Evolutionary conservation across 306 rosid genomes (phyloP).

Genomic region (Casuarina cunninghamiana): DNA sequence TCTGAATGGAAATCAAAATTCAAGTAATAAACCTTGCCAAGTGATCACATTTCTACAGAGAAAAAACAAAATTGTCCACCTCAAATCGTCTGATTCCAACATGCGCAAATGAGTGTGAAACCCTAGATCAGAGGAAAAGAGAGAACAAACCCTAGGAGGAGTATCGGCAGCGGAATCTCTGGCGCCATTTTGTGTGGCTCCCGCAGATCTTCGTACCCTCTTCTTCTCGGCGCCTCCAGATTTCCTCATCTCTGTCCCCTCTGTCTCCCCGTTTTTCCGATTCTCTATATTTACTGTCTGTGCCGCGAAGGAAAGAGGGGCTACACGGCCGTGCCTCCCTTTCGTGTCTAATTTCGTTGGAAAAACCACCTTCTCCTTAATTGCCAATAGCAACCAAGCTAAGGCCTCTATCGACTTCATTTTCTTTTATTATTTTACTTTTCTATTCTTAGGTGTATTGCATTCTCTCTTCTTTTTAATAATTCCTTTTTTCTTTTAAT

Average conservation of each 20-base stretch:
- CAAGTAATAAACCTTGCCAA: neutral
- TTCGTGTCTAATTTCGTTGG: neutral
- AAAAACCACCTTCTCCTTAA: no score
- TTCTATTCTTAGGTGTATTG: no score
- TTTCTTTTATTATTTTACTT: no score
- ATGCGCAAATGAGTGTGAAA: slow-evolving; percentile 4
- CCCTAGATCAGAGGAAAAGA: slow-evolving; percentile 45
- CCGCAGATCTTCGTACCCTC: slow-evolving; percentile 77
- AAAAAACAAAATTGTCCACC: neutral
- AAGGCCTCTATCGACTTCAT: no score
- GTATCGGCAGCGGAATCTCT: slow-evolving; percentile 82
- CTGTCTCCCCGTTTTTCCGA: neutral
- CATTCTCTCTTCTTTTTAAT: no score
- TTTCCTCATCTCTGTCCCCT: slow-evolving; percentile 64
- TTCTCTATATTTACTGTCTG: neutral
- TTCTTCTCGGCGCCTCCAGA: slow-evolving; percentile 91
- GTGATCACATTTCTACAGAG: neutral
- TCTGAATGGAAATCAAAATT: neutral
- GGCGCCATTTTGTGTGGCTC: slow-evolving; percentile 61
- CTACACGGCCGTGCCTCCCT: neutral
- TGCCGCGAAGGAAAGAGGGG: neutral
- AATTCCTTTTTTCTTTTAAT: no score
- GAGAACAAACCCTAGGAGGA: slow-evolving; percentile 71
- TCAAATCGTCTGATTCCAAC: neutral
- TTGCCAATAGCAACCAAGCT: no score